These are phyloP conservation scores for Arthrobotrys entomopaga DNA, from an alignment of 2,329 filamentous ascomycete species.

Conservation along the genomic window DNA sequence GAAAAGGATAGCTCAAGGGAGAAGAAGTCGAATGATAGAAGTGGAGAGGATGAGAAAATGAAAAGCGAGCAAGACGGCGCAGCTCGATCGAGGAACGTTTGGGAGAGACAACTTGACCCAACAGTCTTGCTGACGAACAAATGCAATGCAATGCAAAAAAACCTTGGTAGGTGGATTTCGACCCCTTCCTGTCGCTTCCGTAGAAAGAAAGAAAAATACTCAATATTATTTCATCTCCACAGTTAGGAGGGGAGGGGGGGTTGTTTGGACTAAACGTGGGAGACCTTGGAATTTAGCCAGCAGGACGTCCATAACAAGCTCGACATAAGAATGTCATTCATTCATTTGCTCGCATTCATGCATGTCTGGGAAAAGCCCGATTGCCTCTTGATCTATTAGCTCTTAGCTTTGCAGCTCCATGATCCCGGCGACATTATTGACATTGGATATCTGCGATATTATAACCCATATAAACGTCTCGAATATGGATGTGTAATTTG, in stretches of 20 bases:
- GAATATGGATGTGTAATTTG: slow-evolving; percentile 32
- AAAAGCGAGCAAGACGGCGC: slow-evolving; percentile 22
- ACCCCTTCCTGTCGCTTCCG: slow-evolving; percentile 42
- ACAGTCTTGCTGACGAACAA: slow-evolving; percentile 27
- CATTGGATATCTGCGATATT: too few relatives aligned
- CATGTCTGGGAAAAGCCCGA: slow-evolving; percentile 21
- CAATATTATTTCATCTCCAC: slow-evolving; percentile 49
- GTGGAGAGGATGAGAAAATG: slow-evolving; percentile 30
- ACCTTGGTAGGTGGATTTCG: slow-evolving; percentile 36
- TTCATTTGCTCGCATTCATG: slow-evolving; percentile 27
- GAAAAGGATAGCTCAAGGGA: slow-evolving; percentile 35
- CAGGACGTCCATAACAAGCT: slow-evolving; percentile 19
- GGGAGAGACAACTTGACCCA: slow-evolving; percentile 41
- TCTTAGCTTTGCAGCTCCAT: too few relatives aligned
- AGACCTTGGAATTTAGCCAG: slow-evolving; percentile 53
- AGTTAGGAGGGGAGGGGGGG: slow-evolving; percentile 5
- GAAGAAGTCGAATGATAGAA: slow-evolving; percentile 9
- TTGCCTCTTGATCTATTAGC: too few relatives aligned
- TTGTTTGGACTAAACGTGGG: slow-evolving; percentile 44
- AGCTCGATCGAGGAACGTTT: slow-evolving; percentile 53
- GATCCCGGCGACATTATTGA: too few relatives aligned
- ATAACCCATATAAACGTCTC: slow-evolving; percentile 2
- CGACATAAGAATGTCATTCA: slow-evolving; percentile 31
- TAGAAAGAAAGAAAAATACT: not conserved
- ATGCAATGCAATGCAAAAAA: slow-evolving; percentile 26